These are phyloP conservation scores for Sporothrix sp. DNA, from an alignment of 2,329 filamentous ascomycete genomes.

Conservation along the genomic window DNA sequence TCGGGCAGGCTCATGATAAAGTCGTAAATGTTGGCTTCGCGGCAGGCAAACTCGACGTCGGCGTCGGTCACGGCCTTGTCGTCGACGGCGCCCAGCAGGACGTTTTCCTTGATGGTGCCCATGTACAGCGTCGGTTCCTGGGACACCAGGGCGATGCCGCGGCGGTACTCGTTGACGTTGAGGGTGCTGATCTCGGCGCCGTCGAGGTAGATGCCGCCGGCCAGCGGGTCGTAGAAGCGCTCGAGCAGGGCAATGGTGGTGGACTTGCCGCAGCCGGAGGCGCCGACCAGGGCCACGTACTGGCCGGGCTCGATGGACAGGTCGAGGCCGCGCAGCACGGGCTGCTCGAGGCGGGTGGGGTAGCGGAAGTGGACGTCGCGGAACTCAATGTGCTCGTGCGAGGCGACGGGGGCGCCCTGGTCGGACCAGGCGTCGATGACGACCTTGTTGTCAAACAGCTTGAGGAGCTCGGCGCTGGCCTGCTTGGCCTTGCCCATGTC, in stretches of 20 bases:
- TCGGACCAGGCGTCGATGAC: slow-evolving; percentile 72
- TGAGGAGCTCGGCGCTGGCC: slow-evolving; percentile 70
- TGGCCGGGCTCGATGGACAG: slow-evolving; percentile 65
- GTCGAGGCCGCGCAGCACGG: slow-evolving; percentile 80
- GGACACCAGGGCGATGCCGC: slow-evolving; percentile 74
- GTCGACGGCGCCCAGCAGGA: slow-evolving; percentile 63
- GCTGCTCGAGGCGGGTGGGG: slow-evolving; percentile 79
- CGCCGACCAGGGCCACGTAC: slow-evolving; percentile 85
- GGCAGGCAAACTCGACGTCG: slow-evolving; percentile 66
- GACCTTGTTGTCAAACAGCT: slow-evolving; percentile 73
- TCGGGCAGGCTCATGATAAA: slow-evolving; percentile 78
- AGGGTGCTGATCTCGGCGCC: slow-evolving; percentile 70
- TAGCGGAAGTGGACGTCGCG: slow-evolving; percentile 90
- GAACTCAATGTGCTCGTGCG: slow-evolving; percentile 73
- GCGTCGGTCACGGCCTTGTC: slow-evolving; percentile 58
- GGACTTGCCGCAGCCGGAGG: slow-evolving; percentile 87
- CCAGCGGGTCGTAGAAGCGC: slow-evolving; percentile 84
- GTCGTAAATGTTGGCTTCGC: slow-evolving; percentile 86
- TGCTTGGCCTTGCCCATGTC: slow-evolving; percentile 91
- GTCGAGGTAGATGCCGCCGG: slow-evolving; percentile 73
- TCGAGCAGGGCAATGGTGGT: slow-evolving; percentile 88
- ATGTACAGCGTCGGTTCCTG: slow-evolving; percentile 95
- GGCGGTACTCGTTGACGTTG: slow-evolving; percentile 79
- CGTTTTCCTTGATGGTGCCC: slow-evolving; percentile 83
- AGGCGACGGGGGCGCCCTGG: slow-evolving; percentile 52